Conservation (phyloP, 495 filamentous ascomycete genomes). For the Antarctomyces pellizariae region DNA sequence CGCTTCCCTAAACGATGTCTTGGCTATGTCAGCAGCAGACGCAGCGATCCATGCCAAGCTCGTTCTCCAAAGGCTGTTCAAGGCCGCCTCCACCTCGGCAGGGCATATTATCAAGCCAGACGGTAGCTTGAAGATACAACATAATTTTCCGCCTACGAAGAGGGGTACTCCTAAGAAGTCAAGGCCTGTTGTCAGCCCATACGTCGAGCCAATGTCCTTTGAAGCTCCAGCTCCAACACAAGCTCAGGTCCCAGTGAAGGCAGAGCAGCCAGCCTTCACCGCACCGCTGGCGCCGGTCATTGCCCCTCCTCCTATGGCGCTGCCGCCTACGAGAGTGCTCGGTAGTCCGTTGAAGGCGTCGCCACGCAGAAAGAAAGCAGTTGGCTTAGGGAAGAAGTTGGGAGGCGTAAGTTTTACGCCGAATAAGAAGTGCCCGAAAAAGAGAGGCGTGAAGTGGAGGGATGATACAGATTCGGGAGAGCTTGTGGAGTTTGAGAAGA, state of each 20-base stretch:
- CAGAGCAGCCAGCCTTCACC: slow-evolving; percentile 16
- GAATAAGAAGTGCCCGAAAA: slow-evolving; percentile 50
- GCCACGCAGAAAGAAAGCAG: slow-evolving; percentile 52
- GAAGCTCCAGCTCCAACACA: slow-evolving; percentile 14
- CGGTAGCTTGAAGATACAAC: slow-evolving; percentile 39
- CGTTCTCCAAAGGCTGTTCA: slow-evolving; percentile 59
- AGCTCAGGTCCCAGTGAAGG: slow-evolving; percentile 16
- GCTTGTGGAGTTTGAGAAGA: slow-evolving; percentile 73
- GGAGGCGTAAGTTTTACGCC: slow-evolving; percentile 63
- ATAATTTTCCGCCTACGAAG: slow-evolving; percentile 41
- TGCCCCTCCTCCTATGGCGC: slow-evolving; percentile 18
- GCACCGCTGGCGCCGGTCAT: slow-evolving; percentile 14
- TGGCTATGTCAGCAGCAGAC: slow-evolving; percentile 59
- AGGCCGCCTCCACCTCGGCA: slow-evolving; percentile 42
- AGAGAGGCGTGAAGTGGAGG: slow-evolving; percentile 73
- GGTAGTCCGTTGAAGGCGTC: slow-evolving; percentile 41
- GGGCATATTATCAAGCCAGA: slow-evolving; percentile 81
- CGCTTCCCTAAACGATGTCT: slow-evolving; percentile 52
- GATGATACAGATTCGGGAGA: slow-evolving; percentile 71
- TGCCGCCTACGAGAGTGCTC: slow-evolving; percentile 9
- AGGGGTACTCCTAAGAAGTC: slow-evolving; percentile 52
- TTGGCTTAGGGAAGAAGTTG: slow-evolving; percentile 44
- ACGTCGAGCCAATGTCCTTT: slow-evolving; percentile 10
- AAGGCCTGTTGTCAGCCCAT: slow-evolving; percentile 24
- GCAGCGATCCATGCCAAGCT: slow-evolving; percentile 56